Conservation (phyloP, 495 filamentous ascomycete genomes). For the Penicillium desertorum region DNA sequence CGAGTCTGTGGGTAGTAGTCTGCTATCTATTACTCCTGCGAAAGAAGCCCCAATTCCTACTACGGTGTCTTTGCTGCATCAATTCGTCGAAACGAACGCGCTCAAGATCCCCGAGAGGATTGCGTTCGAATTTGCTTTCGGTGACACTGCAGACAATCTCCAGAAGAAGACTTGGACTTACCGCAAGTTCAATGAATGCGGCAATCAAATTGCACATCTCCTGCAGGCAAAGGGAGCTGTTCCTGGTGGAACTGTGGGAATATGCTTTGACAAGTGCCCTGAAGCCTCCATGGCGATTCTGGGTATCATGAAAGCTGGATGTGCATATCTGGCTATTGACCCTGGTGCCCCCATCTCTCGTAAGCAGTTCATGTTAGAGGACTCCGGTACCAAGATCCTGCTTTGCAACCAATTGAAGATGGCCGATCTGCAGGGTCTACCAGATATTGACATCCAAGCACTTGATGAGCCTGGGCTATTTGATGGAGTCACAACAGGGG, state of each 20-base stretch:
- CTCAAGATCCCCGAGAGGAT: conserved; percentile 36
- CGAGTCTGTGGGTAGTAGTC: conserved; percentile 17
- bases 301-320: conserved; percentile 58
- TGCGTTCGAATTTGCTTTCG: conserved; percentile 44
- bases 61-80: conserved; percentile 31
- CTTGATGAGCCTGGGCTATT: conserved; percentile 37
- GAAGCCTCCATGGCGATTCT: conserved; percentile 45
- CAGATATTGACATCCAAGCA: conserved; percentile 26
- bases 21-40: conserved; percentile 52
- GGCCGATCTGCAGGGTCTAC: conserved; percentile 18
- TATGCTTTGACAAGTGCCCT: conserved; percentile 44
- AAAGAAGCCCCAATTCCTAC: conserved; percentile 30
- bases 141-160: conserved; percentile 26
- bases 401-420: conserved; percentile 24
- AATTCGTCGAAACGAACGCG: conserved; percentile 49
- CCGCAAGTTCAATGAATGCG: conserved; percentile 34
- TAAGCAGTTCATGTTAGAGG: conserved; percentile 45
- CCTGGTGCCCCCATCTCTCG: conserved; percentile 45
- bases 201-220: conserved; percentile 41
- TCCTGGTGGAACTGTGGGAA: conserved; percentile 40
- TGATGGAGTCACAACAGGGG: conserved; percentile 21
- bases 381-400: conserved; percentile 27
- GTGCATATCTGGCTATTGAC: conserved; percentile 70
- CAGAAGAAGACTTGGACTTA: conserved; percentile 42
- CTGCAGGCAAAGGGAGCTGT: conserved; percentile 33